A percentile compares a stretch with the other conserved stretches of the same genome.
These are phyloP conservation scores for Pseudotsuga menziesii DNA, from an alignment of 75 land plant genomes.

Conservation along the genomic window DNA sequence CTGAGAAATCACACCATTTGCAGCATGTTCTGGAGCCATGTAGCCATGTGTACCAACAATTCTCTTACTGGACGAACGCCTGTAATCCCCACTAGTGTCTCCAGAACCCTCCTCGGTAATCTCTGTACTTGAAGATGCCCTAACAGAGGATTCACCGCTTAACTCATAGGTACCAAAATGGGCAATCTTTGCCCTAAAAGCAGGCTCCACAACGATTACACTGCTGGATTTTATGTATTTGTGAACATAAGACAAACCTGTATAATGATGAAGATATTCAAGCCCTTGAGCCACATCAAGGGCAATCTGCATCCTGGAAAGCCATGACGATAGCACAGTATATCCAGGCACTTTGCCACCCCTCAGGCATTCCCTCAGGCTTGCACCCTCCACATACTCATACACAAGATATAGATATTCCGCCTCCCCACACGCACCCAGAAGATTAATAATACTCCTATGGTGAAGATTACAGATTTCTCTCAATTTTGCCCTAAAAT, in stretches of 20 bases:
- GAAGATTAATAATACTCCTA: slow-evolving; percentile 13
- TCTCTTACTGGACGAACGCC: slow-evolving; percentile 20
- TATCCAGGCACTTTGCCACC: slow-evolving; percentile 5
- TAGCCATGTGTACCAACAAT: slow-evolving; percentile 49
- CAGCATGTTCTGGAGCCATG: slow-evolving; percentile 40
- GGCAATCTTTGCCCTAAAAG: slow-evolving; percentile 14
- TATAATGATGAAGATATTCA: slow-evolving; percentile 23
- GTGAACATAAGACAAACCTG: slow-evolving; percentile 4
- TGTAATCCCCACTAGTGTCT: slow-evolving; percentile 12
- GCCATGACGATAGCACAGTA: slow-evolving; percentile 22
- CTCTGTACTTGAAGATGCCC: background rate
- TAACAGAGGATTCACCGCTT: slow-evolving; percentile 11
- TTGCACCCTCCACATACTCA: slow-evolving; percentile 15
- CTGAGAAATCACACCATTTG: slow-evolving; percentile 16
- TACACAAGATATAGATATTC: slow-evolving; percentile 19
- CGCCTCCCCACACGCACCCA: slow-evolving; percentile 16
- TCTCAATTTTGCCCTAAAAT: slow-evolving; percentile 2
- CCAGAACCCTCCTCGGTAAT: slow-evolving; percentile 27
- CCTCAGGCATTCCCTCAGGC: slow-evolving; percentile 8
- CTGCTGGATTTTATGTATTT: slow-evolving; percentile 24
- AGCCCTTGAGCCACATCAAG: slow-evolving; percentile 26
- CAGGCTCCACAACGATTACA: slow-evolving; percentile 17
- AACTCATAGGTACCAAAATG: slow-evolving; percentile 16
- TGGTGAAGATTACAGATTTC: slow-evolving; percentile 15
- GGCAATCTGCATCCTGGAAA: slow-evolving; percentile 20